Evolutionary conservation across 768 basidiomycete genomes (phyloP).

Genomic region (Xerocomellus amylosporus): DNA sequence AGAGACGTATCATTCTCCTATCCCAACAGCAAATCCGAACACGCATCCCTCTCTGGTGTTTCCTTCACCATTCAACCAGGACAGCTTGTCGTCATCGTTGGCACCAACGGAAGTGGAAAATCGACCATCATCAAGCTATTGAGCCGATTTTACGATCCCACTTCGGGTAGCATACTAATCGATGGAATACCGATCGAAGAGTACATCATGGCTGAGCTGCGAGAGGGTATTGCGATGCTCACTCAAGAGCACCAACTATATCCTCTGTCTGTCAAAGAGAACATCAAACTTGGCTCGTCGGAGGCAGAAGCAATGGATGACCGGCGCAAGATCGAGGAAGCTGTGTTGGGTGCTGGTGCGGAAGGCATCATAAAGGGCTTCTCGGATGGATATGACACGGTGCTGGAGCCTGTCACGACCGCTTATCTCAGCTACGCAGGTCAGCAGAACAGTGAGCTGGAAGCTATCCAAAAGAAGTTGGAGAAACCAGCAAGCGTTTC

Average conservation of each 20-base stretch:
- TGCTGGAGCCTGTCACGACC: conserved; percentile 33
- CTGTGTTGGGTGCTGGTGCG: conserved; percentile 38
- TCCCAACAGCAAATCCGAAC: conserved; percentile 36
- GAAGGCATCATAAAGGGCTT: conserved; percentile 40
- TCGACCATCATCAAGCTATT: conserved; percentile 42
- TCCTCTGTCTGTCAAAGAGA: conserved; percentile 40
- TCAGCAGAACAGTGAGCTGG: conserved; percentile 10
- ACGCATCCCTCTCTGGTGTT: conserved; percentile 23
- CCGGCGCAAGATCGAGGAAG: conserved; percentile 16
- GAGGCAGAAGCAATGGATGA: conserved; percentile 12
- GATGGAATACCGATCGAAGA: conserved; percentile 37
- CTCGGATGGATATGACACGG: conserved; percentile 36
- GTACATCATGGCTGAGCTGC: conserved; percentile 34
- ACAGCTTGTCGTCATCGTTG: conserved; percentile 36
- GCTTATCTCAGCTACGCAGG: conserved; percentile 29
- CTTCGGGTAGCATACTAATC: conserved; percentile 37
- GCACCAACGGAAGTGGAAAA: conserved; percentile 35
- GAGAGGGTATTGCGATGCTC: conserved; percentile 40
- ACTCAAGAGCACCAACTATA: conserved; percentile 40
- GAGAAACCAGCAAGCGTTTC: conserved; percentile 24
- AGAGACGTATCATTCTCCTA: conserved; percentile 56
- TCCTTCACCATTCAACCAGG: conserved; percentile 33
- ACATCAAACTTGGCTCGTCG: conserved; percentile 36
- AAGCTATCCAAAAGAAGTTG: conserved; percentile 18
- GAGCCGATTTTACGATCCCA: conserved; percentile 32